Conservation (phyloP, 352 stramenopile species). For the Blastocystis sp. region DNA sequence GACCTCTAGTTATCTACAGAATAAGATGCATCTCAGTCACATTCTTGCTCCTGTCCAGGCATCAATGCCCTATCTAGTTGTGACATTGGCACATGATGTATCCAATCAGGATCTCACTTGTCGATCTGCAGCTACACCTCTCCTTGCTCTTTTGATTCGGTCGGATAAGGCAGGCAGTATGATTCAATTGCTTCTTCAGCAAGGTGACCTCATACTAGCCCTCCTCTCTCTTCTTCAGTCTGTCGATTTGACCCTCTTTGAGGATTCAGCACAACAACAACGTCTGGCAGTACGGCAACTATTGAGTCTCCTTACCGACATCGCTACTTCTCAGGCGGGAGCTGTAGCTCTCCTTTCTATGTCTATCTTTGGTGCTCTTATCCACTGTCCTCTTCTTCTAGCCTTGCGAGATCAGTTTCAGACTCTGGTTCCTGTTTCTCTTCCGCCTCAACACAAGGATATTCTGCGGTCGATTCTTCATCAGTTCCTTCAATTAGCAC, state of each 20-base stretch:
- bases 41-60: neutral
- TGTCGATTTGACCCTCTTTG: neutral
- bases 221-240: neutral
- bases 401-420: neutral
- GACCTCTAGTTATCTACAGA: neutral
- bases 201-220: neutral
- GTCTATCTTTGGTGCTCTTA: conserved; percentile 18
- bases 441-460: neutral
- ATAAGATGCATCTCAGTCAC: neutral
- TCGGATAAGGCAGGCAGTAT: neutral
- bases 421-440: neutral
- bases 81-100: neutral
- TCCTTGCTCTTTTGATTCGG: neutral
- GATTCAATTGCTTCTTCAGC: neutral
- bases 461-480: neutral
- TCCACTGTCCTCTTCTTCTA: conserved; percentile 8
- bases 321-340: neutral
- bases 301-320: neutral
- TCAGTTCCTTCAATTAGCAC: conserved; percentile 1
- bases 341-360: conserved; percentile 5
- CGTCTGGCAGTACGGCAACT: neutral
- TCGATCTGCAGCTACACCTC: neutral
- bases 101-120: neutral
- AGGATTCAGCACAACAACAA: neutral
- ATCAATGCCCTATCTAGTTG: neutral